Base-by-base conservation (phyloP, 2,329 filamentous ascomycete species). In the Lasiodiplodia citricola region DNA sequence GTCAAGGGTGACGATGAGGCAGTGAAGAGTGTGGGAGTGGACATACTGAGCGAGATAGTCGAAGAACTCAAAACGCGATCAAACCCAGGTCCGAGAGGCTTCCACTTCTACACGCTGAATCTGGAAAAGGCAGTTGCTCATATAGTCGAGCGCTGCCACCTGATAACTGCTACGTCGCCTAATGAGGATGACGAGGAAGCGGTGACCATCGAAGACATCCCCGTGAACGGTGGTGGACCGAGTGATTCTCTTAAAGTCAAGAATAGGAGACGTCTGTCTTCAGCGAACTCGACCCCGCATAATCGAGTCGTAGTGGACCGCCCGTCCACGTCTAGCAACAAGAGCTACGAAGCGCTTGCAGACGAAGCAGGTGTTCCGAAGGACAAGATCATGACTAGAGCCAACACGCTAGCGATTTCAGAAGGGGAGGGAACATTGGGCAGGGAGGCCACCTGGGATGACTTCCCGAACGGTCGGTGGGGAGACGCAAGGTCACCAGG, bases 101-200 rank as follows among this genome's bases (percentile, higher is more conserved):
- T 97, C 80, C 96, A 99, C 78, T 98, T 99, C 81, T 99, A 97
- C 80, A 98, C 96, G 0, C 84, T 99, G 64, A 99, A 99, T 77
- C 84, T 98, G 38, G 95, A 98, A 80, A 99, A 98, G 81, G 92
- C 94, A 0, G 94, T 99, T 2, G 93, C 94, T 0, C 96, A 97
- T 75, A 95, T 98, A 70, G 81, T 98, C 0, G 94, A 98, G 82
- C 86, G 91, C 68, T 93, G 92, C 35, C 83, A 91, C n/a, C 86
- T 99, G 67, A 97, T 98, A 67, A 91, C 92, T 1, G 81, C 84
- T 1, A 73, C 76, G 47, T 72, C 74, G 6, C 44, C 72, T 2
- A 72, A 76, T 6, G 70, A 72, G 7, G 84, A 87, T 1, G 81
- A 82, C 14, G 80, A 82, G n/a, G 82, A 84, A 7, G 83, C 85